Evolutionary conservation across 345 rosid genomes (phyloP).

Genomic region (Populus tremula): DNA sequence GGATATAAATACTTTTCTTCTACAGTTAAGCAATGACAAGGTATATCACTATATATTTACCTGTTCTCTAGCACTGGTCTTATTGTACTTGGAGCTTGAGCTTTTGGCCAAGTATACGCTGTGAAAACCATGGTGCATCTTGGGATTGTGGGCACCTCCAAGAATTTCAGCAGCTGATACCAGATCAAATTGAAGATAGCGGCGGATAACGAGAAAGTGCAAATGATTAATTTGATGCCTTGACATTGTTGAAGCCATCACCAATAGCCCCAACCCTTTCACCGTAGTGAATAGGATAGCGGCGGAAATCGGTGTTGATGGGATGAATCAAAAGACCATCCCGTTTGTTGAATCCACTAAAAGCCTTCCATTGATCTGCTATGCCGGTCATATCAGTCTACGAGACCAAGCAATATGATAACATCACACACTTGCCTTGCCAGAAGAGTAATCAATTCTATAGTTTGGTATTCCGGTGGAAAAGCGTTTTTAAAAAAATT

Average conservation of each 20-base stretch:
- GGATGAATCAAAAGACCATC: slow-evolving; percentile 25
- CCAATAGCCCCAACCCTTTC: not conserved
- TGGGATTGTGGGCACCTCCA: slow-evolving; percentile 3
- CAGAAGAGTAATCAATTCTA: too few relatives aligned
- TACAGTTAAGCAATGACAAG: not conserved
- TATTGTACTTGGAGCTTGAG: slow-evolving; percentile 3
- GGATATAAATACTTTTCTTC: too few relatives aligned
- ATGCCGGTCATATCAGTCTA: not conserved
- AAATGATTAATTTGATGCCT: slow-evolving; percentile 3
- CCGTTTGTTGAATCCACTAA: slow-evolving; percentile 33
- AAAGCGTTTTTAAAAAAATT: too few relatives aligned
- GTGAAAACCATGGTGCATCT: slow-evolving; percentile 18
- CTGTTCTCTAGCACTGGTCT: slow-evolving; percentile 26
- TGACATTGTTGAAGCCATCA: slow-evolving; percentile 9
- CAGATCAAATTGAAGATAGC: not conserved
- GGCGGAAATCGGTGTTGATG: slow-evolving; percentile 27
- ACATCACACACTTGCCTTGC: too few relatives aligned
- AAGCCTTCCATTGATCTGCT: slow-evolving; percentile 15
- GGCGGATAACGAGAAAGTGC: slow-evolving; percentile 15
- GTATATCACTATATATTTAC: not conserved
- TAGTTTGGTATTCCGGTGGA: too few relatives aligned
- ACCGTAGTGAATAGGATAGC: slow-evolving; percentile 29
- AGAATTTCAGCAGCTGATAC: slow-evolving; percentile 14
- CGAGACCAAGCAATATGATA: too few relatives aligned
- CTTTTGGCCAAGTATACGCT: slow-evolving; percentile 8